These are phyloP conservation scores for Aspergillus novoparasiticus DNA, from an alignment of 2,329 filamentous ascomycete genomes.

Conservation along the genomic window DNA sequence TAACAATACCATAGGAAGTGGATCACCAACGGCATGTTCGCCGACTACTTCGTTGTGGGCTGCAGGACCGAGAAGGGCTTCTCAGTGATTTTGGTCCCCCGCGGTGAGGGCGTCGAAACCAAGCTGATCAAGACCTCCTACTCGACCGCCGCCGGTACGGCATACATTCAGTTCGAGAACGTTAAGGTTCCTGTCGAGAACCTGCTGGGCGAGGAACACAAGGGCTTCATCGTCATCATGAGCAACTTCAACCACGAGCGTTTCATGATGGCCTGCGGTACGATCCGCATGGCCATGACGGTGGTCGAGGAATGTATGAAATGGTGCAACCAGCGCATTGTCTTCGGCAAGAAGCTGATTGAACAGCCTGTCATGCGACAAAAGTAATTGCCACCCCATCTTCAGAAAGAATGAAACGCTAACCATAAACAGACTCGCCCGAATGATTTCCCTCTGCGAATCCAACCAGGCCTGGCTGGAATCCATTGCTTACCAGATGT, in stretches of 20 bases:
- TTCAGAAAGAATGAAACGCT: background rate
- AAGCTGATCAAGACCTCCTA: conserved; percentile 69
- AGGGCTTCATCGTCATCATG: conserved; percentile 82
- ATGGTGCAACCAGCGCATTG: conserved; percentile 83
- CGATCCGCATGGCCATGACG: conserved; percentile 65
- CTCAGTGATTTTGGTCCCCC: conserved; percentile 73
- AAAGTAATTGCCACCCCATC: conserved; percentile 56
- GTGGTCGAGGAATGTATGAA: conserved; percentile 84
- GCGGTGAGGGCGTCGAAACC: conserved; percentile 68
- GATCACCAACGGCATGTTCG: conserved; percentile 81
- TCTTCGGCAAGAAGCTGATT: conserved; percentile 80
- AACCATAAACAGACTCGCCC: conserved; percentile 62
- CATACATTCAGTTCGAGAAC: conserved; percentile 81
- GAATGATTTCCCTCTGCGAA: conserved; percentile 82
- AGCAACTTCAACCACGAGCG: conserved; percentile 89
- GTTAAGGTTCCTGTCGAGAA: conserved; percentile 81
- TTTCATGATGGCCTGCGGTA: conserved; percentile 72
- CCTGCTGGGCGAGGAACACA: conserved; percentile 78
- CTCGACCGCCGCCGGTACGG: conserved; percentile 75
- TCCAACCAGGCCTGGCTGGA: conserved; percentile 86
- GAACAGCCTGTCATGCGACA: conserved; percentile 79
- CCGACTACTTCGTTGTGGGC: conserved; percentile 80
- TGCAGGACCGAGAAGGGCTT: conserved; percentile 79
- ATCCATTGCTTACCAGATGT: conserved; percentile 85
- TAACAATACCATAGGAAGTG: conserved; percentile 68